phyloP scores from a whole-genome alignment of 202 grass and related monocot genomes.

The Thinopyrum obtusiflorum region DNA sequence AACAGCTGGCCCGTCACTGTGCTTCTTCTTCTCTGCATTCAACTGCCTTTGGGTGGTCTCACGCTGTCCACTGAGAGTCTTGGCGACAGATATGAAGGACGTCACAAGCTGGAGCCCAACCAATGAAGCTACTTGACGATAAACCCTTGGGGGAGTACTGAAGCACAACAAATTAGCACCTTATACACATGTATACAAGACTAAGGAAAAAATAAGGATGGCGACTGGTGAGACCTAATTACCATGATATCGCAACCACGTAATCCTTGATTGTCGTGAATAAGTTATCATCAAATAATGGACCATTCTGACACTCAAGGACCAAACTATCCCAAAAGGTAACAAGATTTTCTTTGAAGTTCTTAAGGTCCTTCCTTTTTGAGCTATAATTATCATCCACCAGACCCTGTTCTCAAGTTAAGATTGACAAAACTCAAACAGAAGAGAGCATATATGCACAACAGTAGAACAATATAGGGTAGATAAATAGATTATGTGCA shows the following conservation, averaged over 20 bases:
- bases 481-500: background rate
- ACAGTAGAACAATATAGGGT: background rate
- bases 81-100: constrained; percentile 87
- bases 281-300: constrained; percentile 75
- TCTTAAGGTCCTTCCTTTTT: constrained; percentile 83
- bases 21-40: constrained; percentile 92
- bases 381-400: constrained; percentile 85
- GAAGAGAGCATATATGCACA: constrained; percentile 12
- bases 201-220: background rate
- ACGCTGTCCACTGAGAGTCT: constrained; percentile 85
- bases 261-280: constrained; percentile 83
- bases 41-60: constrained; percentile 96
- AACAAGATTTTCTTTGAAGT: constrained; percentile 88
- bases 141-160: constrained; percentile 94
- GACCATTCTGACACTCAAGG: constrained; percentile 89
- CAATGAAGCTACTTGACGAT: constrained; percentile 82
- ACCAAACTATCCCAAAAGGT: constrained; percentile 87
- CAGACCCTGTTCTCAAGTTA: constrained; percentile 66
- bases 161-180: constrained; percentile 33
- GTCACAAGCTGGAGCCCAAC: constrained; percentile 93
- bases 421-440: constrained; percentile 26
- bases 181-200: constrained; percentile 32
- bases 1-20: constrained; percentile 74
- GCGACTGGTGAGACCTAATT: constrained; percentile 11
- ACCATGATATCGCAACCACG: constrained; percentile 90